Conservation (phyloP, 2,329 filamentous ascomycete genomes). For the Penicillium sclerotiorum region DNA sequence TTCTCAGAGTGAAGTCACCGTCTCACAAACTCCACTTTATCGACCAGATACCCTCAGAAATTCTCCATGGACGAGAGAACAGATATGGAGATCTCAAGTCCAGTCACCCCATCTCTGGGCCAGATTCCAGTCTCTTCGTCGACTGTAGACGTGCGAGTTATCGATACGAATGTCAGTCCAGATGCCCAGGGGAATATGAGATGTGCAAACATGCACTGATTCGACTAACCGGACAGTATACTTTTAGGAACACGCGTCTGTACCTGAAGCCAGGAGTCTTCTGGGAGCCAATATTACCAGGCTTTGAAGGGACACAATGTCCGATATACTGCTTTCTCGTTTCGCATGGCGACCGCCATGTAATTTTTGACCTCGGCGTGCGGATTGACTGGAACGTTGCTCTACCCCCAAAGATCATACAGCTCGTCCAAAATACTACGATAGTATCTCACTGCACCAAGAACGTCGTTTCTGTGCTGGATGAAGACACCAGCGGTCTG, state of each 20-base stretch:
- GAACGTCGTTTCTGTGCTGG: background rate
- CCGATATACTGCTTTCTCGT: conserved; percentile 2
- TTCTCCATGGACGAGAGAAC: background rate
- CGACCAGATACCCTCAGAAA: background rate
- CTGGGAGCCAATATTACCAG: background rate
- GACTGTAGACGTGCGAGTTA: background rate
- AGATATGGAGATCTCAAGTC: background rate
- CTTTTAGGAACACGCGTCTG: background rate
- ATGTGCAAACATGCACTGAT: background rate
- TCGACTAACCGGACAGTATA: background rate
- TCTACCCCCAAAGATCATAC: background rate
- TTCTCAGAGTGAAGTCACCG: background rate
- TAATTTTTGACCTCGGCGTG: background rate
- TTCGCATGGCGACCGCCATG: background rate
- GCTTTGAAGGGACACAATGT: background rate
- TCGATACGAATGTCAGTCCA: background rate
- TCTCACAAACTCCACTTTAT: background rate
- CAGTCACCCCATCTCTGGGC: background rate
- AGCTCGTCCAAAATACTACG: background rate
- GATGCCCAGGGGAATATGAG: background rate
- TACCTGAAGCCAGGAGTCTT: background rate
- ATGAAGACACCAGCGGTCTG: background rate
- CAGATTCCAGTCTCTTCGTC: background rate
- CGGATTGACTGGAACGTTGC: background rate
- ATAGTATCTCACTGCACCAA: background rate